Conservation (phyloP, 495 filamentous ascomycete species). For the Penicillium argentinense region DNA sequence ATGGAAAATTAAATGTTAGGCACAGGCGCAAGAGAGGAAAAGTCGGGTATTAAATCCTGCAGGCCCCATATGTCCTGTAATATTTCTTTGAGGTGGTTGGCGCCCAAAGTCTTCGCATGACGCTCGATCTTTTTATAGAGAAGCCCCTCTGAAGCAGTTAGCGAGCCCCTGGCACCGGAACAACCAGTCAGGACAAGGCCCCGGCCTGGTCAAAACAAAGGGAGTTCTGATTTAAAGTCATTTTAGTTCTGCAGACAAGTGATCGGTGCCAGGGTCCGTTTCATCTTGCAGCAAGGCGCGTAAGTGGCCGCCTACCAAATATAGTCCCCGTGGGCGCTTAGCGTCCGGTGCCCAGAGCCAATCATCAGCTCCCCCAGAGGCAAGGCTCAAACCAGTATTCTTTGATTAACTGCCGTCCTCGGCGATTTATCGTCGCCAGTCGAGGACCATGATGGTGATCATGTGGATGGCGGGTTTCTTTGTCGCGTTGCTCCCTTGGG, state of each 20-base stretch:
- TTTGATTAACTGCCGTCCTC: no score
- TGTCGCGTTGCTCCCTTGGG: no score
- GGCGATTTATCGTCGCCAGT: no score
- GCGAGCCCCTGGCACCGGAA: slow-evolving; percentile 7
- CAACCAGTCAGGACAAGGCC: slow-evolving; percentile 15
- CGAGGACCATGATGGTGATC: no score
- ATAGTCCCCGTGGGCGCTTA: slow-evolving; percentile 26
- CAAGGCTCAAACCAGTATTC: slow-evolving; percentile 12
- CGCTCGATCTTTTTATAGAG: slow-evolving; percentile 10
- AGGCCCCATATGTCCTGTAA: no score
- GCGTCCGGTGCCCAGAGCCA: slow-evolving; percentile 17
- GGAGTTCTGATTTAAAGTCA: slow-evolving; percentile 16
- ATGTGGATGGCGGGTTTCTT: no score
- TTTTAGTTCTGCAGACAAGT: slow-evolving; percentile 12
- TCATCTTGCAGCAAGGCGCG: slow-evolving; percentile 19
- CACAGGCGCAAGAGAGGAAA: neutral
- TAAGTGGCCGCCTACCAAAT: slow-evolving; percentile 20
- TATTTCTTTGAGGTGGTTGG: slow-evolving; percentile 1
- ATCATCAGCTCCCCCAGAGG: slow-evolving; percentile 1
- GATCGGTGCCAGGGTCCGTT: slow-evolving; percentile 15
- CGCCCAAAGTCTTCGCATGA: slow-evolving; percentile 12
- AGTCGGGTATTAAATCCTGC: neutral
- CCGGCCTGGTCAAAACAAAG: slow-evolving; percentile 18
- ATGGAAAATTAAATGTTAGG: neutral
- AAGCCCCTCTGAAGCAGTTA: slow-evolving; percentile 12